Percentiles rank a stretch among this genome's conserved stretches.
Conservation (phyloP, 331 rosid genomes). For the Erythrophleum ivorense region DNA sequence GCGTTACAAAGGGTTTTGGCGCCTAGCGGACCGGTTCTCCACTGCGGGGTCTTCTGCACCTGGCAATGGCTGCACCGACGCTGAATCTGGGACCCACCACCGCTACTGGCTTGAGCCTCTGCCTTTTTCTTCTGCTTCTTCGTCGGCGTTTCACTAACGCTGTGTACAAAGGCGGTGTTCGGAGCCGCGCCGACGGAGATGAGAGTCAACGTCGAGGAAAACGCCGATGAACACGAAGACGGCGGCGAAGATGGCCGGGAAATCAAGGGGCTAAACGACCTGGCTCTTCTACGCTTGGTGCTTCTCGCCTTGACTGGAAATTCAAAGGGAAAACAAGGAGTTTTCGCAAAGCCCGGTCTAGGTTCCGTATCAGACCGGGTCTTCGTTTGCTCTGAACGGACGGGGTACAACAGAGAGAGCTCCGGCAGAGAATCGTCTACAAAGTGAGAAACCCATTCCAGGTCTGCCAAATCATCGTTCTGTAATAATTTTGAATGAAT, state of each 20-base stretch:
- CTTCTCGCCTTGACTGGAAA: slow-evolving; percentile 66
- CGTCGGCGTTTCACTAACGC: slow-evolving; percentile 45
- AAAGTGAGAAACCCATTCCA: slow-evolving; percentile 93
- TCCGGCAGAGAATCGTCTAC: slow-evolving; percentile 83
- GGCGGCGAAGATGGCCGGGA: slow-evolving; percentile 53
- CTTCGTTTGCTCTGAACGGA: slow-evolving; percentile 38
- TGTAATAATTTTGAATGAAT: slow-evolving; percentile 40
- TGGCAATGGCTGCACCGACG: slow-evolving; percentile 91
- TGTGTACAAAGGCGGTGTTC: neutral
- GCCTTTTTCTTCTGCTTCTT: slow-evolving; percentile 71
- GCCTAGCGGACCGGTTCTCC: slow-evolving; percentile 94
- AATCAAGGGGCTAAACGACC: slow-evolving; percentile 43
- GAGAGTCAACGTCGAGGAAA: slow-evolving; percentile 43
- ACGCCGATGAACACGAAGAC: slow-evolving; percentile 52
- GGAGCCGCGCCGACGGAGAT: slow-evolving; percentile 37
- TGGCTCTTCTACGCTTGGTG: slow-evolving; percentile 43
- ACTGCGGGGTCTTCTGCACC: slow-evolving; percentile 92
- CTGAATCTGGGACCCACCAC: slow-evolving; percentile 51
- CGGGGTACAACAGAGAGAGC: slow-evolving; percentile 53
- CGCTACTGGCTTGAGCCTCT: slow-evolving; percentile 43
- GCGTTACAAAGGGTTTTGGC: slow-evolving; percentile 93
- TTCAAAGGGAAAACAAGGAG: slow-evolving; percentile 47
- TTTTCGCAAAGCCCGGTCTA: slow-evolving; percentile 26
- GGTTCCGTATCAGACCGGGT: slow-evolving; percentile 50
- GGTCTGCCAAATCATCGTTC: slow-evolving; percentile 78